Evolutionary conservation across 345 rosid genomes (phyloP), one percentile per base, ranked within the genome.

Genomic region (Eutrema yunnanense): DNA sequence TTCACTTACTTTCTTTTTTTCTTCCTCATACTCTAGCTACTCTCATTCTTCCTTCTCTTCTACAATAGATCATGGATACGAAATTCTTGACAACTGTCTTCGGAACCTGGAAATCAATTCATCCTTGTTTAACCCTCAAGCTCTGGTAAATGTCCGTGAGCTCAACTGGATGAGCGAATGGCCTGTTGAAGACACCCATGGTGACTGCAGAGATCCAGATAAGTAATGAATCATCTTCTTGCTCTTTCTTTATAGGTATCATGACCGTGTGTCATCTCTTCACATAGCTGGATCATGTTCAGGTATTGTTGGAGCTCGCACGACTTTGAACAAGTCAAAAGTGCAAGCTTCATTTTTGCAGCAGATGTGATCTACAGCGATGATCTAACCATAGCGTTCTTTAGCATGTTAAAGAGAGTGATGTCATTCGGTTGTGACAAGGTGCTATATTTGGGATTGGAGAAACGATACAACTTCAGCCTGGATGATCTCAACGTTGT

Each of bases 401-500:
- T 78, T 56, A 69, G 67, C 70, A 42, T 56, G 54, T 41, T 73
- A 68, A 52, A 56, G 75, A 73, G 72, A 69, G 4, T 73, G 5
- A 73, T 78, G 81, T 73, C 81, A 4, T 44, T 68, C 33, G 81
- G 81, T 19, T 55, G 62, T 52, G 66, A 73, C 0, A 78, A 78
- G 81, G 86, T 89, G 49, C 73, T 93, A 53, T 93, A 91, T 78
- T 69, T 94, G 83, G 92, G 88, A 8, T 47, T 94, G 85, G 98
- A 91, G 81, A 94, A 94, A 72, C 92, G 96, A 56, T 94, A 87
- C 84, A 94, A 94, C 79, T 94, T 94, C 82, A 94, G 91, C 75
- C 66, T 93, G 14, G 72, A 83, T 49, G 92, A 91, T 74, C 86
- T 83, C 27, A 78, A 86, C 61, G 82, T 81, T 54, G 95, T 89